phyloP scores from a whole-genome alignment of 2,329 filamentous ascomycete species.

The Neopestalotiopsis sp. region DNA sequence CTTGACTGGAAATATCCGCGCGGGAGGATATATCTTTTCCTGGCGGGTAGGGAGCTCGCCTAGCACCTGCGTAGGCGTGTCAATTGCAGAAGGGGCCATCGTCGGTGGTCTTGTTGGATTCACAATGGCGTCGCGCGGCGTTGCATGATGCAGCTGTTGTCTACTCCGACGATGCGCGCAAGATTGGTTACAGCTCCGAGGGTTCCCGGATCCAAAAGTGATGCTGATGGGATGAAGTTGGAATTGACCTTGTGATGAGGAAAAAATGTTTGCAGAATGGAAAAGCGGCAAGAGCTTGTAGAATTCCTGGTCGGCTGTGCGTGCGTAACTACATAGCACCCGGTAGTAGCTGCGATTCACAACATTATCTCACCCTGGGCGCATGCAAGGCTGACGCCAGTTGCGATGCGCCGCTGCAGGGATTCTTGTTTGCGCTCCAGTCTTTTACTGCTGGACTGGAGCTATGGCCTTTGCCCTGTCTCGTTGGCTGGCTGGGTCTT shows the following conservation, averaged over 20 bases:
- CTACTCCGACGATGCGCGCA: too few species aligned
- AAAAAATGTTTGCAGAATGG: neutral
- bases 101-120: constrained; percentile 15
- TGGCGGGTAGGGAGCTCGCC: constrained; percentile 45
- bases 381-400: constrained; percentile 8
- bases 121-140: constrained; percentile 15
- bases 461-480: constrained; percentile 1
- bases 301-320: neutral
- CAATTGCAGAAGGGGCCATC: constrained; percentile 62
- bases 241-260: neutral
- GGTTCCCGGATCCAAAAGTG: neutral
- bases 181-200: neutral
- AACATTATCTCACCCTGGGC: constrained; percentile 5
- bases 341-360: neutral
- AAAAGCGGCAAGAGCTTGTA: neutral
- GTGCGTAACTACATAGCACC: neutral
- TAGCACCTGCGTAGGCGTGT: constrained; percentile 45
- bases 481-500: neutral
- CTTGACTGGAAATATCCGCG: constrained; percentile 65
- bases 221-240: neutral
- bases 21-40: constrained; percentile 55
- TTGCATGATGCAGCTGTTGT: neutral
- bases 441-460: neutral
- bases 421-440: neutral
- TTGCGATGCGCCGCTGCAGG: constrained; percentile 10